Evolutionary conservation across 345 rosid species (phyloP), one percentile per base, ranked within the genome.

Genomic region (Erodium maritimum): DNA sequence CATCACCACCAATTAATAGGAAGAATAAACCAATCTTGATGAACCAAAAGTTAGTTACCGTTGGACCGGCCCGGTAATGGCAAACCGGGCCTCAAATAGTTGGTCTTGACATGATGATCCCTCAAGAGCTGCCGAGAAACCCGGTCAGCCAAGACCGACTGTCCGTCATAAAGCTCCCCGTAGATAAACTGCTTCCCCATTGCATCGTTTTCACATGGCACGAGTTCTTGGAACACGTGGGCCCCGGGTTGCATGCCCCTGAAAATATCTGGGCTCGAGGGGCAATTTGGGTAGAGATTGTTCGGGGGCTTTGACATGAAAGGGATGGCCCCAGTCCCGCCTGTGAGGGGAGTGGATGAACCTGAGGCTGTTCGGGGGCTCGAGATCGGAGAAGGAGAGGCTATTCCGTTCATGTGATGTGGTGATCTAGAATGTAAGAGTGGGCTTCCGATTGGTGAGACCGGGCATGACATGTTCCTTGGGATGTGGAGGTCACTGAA

Each of bases 381-480:
- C 25, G 84, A 73, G 50, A 82, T 77, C 1, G 85, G 87, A 25
- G 87, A 79, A 52, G 87, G 82, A 57, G 88, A 79, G 77, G 73
- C 71, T 65, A 77, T 82, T 63, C 82, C 88, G 22, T 69, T 79
- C 51, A 77, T 69, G 60, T 73, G 70, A 54, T 67, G 82, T 0
- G 82, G 82, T 5, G 82, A 80, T 62, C 82, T 79, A 54, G 82
- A 63, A 61, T 65, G 74, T 33, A 75, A 69, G 52, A 75, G 82
- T 37, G 85, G 88, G 75, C 88, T 82, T 65, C 88, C 82, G 24
- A 77, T 68, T 12, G 88, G 82, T 19, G 88, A 77, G 23, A 82
- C 85, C 5, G 88, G 88, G 66, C 88, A 82, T 4, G 88, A 82
- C 57, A 73, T 61, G 64, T 77, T 77, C 71, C 82, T 73, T 9